These are phyloP conservation scores for Beta corolliflora DNA, from an alignment of 179 eudicot genomes.

Conservation along the genomic window DNA sequence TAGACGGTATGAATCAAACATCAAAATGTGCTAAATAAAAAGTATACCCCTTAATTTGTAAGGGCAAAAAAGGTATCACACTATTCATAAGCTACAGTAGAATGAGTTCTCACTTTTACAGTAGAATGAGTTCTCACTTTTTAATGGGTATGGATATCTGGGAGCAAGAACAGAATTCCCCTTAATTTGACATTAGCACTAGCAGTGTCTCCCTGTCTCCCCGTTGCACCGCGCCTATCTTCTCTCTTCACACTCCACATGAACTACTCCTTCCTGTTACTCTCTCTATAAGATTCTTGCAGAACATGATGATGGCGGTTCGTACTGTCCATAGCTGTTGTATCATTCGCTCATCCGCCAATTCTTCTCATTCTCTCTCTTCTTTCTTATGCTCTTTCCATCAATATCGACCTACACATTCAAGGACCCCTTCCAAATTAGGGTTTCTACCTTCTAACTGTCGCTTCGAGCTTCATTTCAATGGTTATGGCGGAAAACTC, in stretches of 20 bases:
- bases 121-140: no score
- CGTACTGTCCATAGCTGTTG: conserved; percentile 52
- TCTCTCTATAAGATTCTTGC: neutral
- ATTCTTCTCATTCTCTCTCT: conserved; percentile 41
- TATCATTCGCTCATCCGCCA: conserved; percentile 45
- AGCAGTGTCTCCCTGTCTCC: neutral
- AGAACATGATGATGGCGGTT: conserved; percentile 46
- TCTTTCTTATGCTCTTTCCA: conserved; percentile 35
- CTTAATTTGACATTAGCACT: neutral
- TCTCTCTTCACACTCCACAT: neutral
- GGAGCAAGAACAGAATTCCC: neutral
- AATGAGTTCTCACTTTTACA: no score
- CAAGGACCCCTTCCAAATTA: conserved; percentile 15
- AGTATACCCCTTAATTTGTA: no score
- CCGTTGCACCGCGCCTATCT: neutral
- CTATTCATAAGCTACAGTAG: no score
- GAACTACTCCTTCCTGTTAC: neutral
- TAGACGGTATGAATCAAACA: no score
- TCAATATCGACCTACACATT: conserved; percentile 27
- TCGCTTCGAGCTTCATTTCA: conserved; percentile 7
- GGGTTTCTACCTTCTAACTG: conserved; percentile 27
- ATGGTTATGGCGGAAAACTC: conserved; percentile 13
- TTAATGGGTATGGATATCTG: neutral
- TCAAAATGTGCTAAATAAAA: no score
- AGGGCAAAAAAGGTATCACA: no score